A percentile compares a stretch with the other conserved stretches of the same genome.
These are phyloP conservation scores for Colletotrichum falcatum DNA, from an alignment of 2,329 filamentous ascomycete species.

Conservation along the genomic window DNA sequence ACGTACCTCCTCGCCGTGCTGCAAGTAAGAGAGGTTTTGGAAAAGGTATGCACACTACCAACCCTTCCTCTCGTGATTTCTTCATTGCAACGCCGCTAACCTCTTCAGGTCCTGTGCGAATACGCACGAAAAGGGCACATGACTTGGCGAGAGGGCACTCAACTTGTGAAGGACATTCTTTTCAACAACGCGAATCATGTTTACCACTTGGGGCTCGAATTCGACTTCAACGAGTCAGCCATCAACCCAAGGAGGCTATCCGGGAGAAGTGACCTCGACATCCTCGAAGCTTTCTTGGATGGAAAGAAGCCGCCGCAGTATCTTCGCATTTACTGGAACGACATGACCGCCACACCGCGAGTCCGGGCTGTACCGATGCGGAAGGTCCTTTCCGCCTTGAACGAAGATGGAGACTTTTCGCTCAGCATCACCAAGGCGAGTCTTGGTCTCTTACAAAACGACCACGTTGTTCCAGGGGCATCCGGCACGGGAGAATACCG, in stretches of 20 bases:
- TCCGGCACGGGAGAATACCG: constrained; percentile 73
- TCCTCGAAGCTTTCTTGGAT: constrained; percentile 57
- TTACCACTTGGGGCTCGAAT: constrained; percentile 70
- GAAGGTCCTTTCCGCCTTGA: constrained; percentile 62
- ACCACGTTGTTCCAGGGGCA: constrained; percentile 65
- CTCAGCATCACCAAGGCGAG: constrained; percentile 74
- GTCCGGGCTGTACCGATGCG: constrained; percentile 75
- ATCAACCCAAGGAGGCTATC: constrained; percentile 5
- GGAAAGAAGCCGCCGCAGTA: constrained; percentile 68
- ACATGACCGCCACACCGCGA: constrained; percentile 78
- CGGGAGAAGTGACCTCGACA: constrained; percentile 49
- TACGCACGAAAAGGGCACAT: constrained; percentile 75
- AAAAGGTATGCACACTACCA: constrained; percentile 68
- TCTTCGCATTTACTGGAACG: constrained; percentile 81
- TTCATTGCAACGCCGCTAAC: constrained; percentile 34
- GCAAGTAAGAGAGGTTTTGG: constrained; percentile 78
- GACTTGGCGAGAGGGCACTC: constrained; percentile 69
- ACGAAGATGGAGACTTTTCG: constrained; percentile 56
- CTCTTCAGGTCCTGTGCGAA: constrained; percentile 69
- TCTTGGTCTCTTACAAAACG: constrained; percentile 76
- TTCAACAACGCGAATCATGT: constrained; percentile 84
- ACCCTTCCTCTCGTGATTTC: constrained; percentile 37
- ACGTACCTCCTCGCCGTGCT: constrained; percentile 79
- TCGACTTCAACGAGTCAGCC: constrained; percentile 48
- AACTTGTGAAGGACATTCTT: constrained; percentile 74